Base-by-base conservation (phyloP, 257 asterid species). In the Marsdenia floribunda region DNA sequence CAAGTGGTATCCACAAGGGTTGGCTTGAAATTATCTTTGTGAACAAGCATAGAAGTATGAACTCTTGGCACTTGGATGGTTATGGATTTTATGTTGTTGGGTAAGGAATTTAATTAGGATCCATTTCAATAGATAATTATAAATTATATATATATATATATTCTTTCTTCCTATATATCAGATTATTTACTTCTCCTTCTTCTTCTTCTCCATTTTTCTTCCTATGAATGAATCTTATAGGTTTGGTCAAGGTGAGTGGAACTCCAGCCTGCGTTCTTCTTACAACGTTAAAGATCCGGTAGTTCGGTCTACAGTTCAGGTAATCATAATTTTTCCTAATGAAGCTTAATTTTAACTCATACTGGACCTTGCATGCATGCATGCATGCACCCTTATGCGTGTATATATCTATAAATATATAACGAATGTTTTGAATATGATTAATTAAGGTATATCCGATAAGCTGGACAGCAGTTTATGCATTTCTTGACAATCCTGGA, bases 11-110 rank as follows among this genome's bases (percentile, higher is more conserved):
- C 1, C 88, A 91, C 71, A 90, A 85, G 81, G 96, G 90, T 21
- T 89, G 89, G 88, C 85, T 87, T 2, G 94, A 91, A 76, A 80
- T 91, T n/a, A 90, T 89, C 8, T 76, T 91, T n/a, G 57, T 77
- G 38, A 91, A 88, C 77, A 78, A 80, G 66, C 33, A 75, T 42
- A 13, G 75, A 5, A 49, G 13, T 2, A 53, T 84, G 3, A 90
- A 89, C 46, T 86, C 96, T 40, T 91, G 96, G 94, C 96, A 90
- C 65, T 82, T 91, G 82, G 97, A 88, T 72, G 96, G 97, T 12
- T 91, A 71, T 3, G 84, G 89, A 10, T 86, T 88, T 79, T 90
- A 68, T 6, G 89, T 83, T 22, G 91, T 88, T 29, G 96, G 96
- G 97, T 91, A 81, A 83, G 85, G 85, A 63, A 14, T 21, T 4